phyloP scores from a whole-genome alignment of 352 stramenopile species.

The Phytopythium sindhum region DNA sequence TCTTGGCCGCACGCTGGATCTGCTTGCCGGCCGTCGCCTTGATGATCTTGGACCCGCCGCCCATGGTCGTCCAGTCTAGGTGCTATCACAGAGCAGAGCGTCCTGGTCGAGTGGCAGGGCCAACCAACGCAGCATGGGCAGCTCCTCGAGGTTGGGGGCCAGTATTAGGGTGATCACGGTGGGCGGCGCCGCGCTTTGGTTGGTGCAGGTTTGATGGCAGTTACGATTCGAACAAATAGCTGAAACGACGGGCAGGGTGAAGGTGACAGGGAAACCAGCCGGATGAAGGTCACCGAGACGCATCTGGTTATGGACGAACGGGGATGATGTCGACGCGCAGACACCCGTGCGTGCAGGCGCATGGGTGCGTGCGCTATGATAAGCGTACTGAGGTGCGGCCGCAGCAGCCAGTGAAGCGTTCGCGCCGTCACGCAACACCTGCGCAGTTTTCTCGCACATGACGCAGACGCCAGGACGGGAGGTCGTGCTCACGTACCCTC shows the following conservation, averaged over 20 bases:
- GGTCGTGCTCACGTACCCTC: not conserved
- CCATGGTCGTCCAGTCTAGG: constrained; percentile 37
- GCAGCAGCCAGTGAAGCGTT: no score
- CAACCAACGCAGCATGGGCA: not conserved
- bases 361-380: no score
- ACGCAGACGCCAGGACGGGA: no score
- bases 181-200: constrained; percentile 20
- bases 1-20: constrained; percentile 56
- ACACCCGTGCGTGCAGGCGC: no score
- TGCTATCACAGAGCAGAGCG: not conserved
- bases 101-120: not conserved
- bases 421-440: not conserved
- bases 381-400: no score
- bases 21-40: constrained; percentile 71
- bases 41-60: constrained; percentile 58
- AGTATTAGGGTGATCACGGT: constrained; percentile 1
- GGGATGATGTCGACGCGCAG: no score
- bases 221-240: not conserved
- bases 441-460: not conserved
- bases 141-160: not conserved
- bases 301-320: no score
- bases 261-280: not conserved
- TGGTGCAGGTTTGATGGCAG: constrained; percentile 27
- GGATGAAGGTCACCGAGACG: no score
- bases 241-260: not conserved